Evolutionary conservation across 495 filamentous ascomycete species (phyloP), one percentile per base, ranked within the genome.

Genomic region (Schizothecium vesticola): DNA sequence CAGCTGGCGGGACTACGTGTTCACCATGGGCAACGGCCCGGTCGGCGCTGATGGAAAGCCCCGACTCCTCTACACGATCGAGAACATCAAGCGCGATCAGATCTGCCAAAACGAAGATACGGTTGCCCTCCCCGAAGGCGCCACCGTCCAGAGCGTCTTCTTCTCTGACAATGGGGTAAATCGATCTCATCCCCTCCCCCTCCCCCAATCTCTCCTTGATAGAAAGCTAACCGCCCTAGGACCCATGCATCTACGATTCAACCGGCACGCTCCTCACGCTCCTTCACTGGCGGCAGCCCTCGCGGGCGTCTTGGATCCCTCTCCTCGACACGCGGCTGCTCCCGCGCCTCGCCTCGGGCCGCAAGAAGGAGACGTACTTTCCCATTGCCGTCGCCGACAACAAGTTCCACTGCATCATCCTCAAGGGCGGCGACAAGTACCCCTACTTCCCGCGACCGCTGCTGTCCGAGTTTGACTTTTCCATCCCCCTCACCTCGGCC

Each of bases 391-490:
- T 97, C 2, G 93, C 93, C 19, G 88, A 94, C 70, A 85, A 89
- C 70, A 96, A 91, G 74, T 99, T 99, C 78, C 94, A 98, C 81
- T 98, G 96, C 79, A 97, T 98, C 78, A 98, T 99, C 71, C 89
- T 99, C 71, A 98, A 99, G 75, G 95, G 95, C 65, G 91, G 89
- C 13, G 96, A 99, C 73, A 85, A 90, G 74, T 88, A 97, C 76
- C 95, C 95, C 3, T 97, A 97, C 82, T 98, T 97, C 81, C 95
- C 95, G 0, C 89, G 92, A 6, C 93, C 95, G 0, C 80, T 97
- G 56, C 90, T 99, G 51, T 91, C 87, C 68, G 95, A 99, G 78
- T 98, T 98, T 73, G 92, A 94, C 56, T 96, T 99, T 81, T 85
- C 88, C 59, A 86, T 98, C 24, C 95, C 95, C 1, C 80, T 97